Percentiles rank a stretch among this genome's conserved stretches.
phyloP scores from a whole-genome alignment of 257 asterid species.

The Gentiana macrophylla region DNA sequence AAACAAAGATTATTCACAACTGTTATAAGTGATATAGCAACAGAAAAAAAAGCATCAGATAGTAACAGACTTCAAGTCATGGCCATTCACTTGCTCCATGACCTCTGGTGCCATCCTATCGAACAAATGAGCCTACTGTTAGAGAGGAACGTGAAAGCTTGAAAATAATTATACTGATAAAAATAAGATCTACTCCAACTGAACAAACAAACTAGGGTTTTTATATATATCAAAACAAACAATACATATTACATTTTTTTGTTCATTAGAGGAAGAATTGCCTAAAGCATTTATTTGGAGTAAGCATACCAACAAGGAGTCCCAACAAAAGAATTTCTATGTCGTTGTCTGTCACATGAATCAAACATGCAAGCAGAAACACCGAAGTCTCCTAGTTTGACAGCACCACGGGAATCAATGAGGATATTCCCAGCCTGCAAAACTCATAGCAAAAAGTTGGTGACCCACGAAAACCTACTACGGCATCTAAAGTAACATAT shows the following conservation, averaged over 20 bases:
- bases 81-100: constrained; percentile 94
- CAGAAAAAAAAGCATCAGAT: constrained; percentile 4
- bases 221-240: not conserved
- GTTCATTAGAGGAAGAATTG: not conserved
- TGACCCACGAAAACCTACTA: not conserved
- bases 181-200: not conserved
- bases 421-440: constrained; percentile 93
- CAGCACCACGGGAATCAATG: constrained; percentile 72
- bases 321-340: constrained; percentile 93
- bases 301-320: constrained; percentile 95
- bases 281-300: constrained; percentile 4
- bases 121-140: constrained; percentile 11
- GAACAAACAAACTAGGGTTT: not conserved
- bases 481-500: not conserved
- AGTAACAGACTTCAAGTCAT: constrained; percentile 81
- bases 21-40: not conserved
- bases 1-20: not conserved
- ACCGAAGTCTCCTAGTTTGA: constrained; percentile 98
- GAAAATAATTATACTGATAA: not conserved
- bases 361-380: constrained; percentile 97
- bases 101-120: constrained; percentile 99
- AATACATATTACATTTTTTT: not conserved
- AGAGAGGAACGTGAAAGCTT: constrained; percentile 1
- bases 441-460: constrained; percentile 6
- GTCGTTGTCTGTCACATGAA: constrained; percentile 88